Percentiles rank a stretch among this genome's conserved stretches.
These are phyloP conservation scores for Nannochloris sp. DNA, from an alignment of 139 green algal species.

Conservation along the genomic window DNA sequence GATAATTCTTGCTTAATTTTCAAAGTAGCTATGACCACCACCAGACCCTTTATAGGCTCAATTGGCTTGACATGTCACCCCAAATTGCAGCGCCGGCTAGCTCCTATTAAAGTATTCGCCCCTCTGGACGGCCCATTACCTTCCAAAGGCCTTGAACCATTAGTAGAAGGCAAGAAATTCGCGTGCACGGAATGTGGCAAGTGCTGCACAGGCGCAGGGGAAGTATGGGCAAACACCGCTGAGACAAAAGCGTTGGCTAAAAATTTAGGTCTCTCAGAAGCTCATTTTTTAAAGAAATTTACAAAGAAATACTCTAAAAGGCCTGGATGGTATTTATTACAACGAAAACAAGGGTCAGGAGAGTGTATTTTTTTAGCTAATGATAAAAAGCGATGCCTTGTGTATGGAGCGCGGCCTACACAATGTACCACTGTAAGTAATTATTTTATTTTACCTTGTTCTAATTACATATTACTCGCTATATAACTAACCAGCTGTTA, in stretches of 20 bases:
- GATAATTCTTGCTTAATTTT: too few relatives aligned
- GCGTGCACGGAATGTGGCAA: not conserved
- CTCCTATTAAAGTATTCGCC: too few relatives aligned
- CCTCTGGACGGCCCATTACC: too few relatives aligned
- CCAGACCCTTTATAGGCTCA: too few relatives aligned
- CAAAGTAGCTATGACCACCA: too few relatives aligned
- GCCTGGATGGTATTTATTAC: not conserved
- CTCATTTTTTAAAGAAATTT: not conserved
- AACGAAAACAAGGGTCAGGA: not conserved
- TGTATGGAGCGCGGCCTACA: not conserved
- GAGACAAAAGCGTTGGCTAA: not conserved
- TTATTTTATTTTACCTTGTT: too few relatives aligned
- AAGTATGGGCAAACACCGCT: not conserved
- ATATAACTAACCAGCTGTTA: too few relatives aligned
- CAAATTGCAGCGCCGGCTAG: too few relatives aligned
- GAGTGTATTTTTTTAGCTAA: not conserved
- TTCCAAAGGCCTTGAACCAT: not conserved
- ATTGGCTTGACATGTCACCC: too few relatives aligned
- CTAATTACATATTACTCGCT: too few relatives aligned
- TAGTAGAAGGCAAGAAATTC: not conserved
- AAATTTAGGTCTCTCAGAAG: not conserved
- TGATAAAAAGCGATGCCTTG: not conserved
- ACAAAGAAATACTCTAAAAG: not conserved
- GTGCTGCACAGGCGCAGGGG: not conserved
- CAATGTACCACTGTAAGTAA: constrained; percentile 1